These are phyloP conservation scores for Salvia sclarea DNA, from an alignment of 305 asterid species.

Conservation along the genomic window DNA sequence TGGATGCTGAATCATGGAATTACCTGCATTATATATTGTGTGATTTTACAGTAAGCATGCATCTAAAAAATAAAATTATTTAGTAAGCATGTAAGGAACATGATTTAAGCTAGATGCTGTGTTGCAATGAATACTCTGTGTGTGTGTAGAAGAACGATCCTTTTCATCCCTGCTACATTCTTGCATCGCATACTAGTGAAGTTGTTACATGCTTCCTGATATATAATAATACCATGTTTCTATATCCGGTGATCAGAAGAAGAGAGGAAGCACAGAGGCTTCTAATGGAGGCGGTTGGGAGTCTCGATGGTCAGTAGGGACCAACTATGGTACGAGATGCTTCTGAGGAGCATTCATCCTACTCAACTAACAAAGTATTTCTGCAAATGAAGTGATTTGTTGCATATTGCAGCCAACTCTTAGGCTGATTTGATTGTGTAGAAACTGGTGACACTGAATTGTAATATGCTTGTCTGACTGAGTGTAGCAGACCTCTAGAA, in stretches of 20 bases:
- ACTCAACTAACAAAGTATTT: not conserved
- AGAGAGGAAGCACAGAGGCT: constrained; percentile 89
- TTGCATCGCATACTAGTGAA: not conserved
- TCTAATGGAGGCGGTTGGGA: constrained; percentile 71
- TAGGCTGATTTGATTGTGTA: not conserved
- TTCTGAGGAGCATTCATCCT: not conserved
- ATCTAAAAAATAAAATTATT: too few relatives aligned
- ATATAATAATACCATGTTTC: constrained; percentile 11
- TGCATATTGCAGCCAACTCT: not conserved
- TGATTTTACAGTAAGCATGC: too few relatives aligned
- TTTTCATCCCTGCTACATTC: not conserved
- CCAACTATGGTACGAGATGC: not conserved
- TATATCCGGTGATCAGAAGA: constrained; percentile 54
- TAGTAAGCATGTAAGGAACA: not conserved
- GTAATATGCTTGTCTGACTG: not conserved
- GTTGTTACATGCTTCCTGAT: not conserved
- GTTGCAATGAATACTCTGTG: not conserved
- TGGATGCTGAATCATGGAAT: too few relatives aligned
- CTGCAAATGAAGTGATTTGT: not conserved
- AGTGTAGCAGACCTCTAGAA: not conserved
- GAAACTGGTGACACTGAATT: not conserved
- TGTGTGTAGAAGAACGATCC: not conserved
- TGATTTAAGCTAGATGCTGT: not conserved
- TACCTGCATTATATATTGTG: too few relatives aligned
- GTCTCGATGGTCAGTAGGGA: constrained; percentile 61